A percentile compares a stretch with the other conserved stretches of the same genome.
phyloP scores from a whole-genome alignment of 441 rosid genomes.

The Euphorbia corollata region DNA sequence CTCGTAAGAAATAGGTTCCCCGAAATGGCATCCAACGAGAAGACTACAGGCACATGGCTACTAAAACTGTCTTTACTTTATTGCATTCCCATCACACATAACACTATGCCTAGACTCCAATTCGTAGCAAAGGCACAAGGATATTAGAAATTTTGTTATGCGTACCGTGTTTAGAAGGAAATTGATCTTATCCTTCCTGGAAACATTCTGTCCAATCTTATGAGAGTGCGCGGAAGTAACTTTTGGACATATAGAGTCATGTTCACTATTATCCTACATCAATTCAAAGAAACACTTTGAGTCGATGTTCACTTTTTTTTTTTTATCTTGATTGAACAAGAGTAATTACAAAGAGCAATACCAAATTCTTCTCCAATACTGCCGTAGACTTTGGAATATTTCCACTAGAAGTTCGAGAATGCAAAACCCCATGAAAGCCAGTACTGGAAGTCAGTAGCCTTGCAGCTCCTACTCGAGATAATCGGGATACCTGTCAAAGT shows the following conservation, averaged over 20 bases:
- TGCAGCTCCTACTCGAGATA: slow-evolving; percentile 4
- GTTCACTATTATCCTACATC: slow-evolving; percentile 26
- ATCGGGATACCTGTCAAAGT: slow-evolving; percentile 15
- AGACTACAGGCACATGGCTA: not conserved
- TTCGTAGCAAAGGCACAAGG: not conserved
- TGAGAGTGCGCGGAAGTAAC: slow-evolving; percentile 28
- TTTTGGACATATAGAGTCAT: slow-evolving; percentile 20
- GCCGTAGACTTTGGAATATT: slow-evolving; percentile 5
- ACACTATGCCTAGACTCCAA: not conserved
- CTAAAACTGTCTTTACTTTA: not conserved
- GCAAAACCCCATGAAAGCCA: slow-evolving; percentile 10
- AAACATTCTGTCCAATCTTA: slow-evolving; percentile 58
- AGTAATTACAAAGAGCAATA: not conserved
- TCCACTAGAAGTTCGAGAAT: slow-evolving; percentile 16
- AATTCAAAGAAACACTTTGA: not conserved
- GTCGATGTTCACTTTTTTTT: not conserved
- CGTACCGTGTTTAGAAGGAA: slow-evolving; percentile 71
- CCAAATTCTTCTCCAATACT: not conserved
- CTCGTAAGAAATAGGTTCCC: no score
- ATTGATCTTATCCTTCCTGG: slow-evolving; percentile 62
- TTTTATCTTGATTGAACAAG: not conserved
- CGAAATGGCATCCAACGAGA: no score
- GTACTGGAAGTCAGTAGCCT: slow-evolving; percentile 10
- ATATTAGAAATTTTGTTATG: slow-evolving; percentile 8
- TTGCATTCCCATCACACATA: not conserved